phyloP scores from a whole-genome alignment of 495 filamentous ascomycete species.

The Bryoglossum gracile region DNA sequence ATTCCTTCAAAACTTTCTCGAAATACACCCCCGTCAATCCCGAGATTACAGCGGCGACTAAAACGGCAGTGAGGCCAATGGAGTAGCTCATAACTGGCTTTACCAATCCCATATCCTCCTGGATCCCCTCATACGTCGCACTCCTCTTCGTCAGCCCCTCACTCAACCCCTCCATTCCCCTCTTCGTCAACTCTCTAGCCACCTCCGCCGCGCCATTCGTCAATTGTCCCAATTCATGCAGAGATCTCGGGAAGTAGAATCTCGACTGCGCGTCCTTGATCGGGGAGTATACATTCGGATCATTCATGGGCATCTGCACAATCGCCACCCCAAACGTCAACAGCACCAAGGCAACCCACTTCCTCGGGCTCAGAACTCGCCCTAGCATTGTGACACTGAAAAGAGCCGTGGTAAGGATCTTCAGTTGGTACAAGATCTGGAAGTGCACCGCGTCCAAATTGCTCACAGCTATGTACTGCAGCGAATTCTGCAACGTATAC shows the following conservation, averaged over 20 bases:
- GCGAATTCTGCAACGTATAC: slow-evolving; percentile 82
- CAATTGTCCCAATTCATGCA: slow-evolving; percentile 51
- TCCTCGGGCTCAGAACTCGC: slow-evolving; percentile 56
- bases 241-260: slow-evolving; percentile 66
- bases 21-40: slow-evolving; percentile 86
- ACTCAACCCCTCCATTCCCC: slow-evolving; percentile 33
- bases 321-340: slow-evolving; percentile 79
- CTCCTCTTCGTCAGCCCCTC: slow-evolving; percentile 64
- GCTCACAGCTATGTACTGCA: slow-evolving; percentile 87
- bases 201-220: slow-evolving; percentile 36
- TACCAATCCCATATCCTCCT: slow-evolving; percentile 63
- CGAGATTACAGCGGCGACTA: slow-evolving; percentile 69
- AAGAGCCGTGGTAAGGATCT: slow-evolving; percentile 85
- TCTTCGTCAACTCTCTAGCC: slow-evolving; percentile 41
- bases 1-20: slow-evolving; percentile 89
- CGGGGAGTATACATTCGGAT: slow-evolving; percentile 33
- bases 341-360: slow-evolving; percentile 76
- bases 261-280: slow-evolving; percentile 33
- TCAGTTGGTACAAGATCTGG: slow-evolving; percentile 87
- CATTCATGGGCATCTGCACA: slow-evolving; percentile 63
- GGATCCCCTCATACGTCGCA: slow-evolving; percentile 91
- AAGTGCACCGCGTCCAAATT: slow-evolving; percentile 90
- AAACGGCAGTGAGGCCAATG: slow-evolving; percentile 70
- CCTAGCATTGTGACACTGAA: slow-evolving; percentile 75
- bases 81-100: slow-evolving; percentile 63